These are phyloP conservation scores for Tilletia setariae DNA, from an alignment of 1,284 basidiomycete species.

Conservation along the genomic window DNA sequence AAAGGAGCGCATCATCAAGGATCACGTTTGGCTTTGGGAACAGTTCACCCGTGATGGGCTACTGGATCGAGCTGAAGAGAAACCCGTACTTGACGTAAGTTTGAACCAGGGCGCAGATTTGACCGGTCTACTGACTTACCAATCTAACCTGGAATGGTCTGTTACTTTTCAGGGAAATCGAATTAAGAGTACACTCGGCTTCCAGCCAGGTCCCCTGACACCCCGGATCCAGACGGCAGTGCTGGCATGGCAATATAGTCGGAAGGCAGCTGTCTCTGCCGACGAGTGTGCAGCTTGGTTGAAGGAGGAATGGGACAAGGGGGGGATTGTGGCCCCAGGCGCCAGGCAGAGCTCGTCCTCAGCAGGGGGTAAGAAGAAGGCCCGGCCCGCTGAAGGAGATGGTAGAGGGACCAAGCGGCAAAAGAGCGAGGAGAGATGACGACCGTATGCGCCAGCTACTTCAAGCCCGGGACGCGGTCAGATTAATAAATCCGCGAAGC, in stretches of 20 bases:
- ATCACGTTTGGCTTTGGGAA: conserved; percentile 33
- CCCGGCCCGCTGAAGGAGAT: neutral
- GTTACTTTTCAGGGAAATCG: conserved; percentile 30
- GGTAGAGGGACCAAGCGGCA: conserved; percentile 28
- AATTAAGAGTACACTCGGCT: conserved; percentile 29
- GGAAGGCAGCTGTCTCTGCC: conserved; percentile 16
- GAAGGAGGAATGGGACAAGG: conserved; percentile 35
- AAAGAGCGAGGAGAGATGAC: conserved; percentile 32
- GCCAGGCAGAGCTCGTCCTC: conserved; percentile 15
- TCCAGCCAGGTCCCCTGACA: conserved; percentile 32
- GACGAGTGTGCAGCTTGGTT: conserved; percentile 35
- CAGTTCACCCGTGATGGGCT: conserved; percentile 25
- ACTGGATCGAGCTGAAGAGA: conserved; percentile 27
- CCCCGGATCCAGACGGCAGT: conserved; percentile 37
- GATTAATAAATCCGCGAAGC: too few species aligned
- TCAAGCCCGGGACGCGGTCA: too few species aligned
- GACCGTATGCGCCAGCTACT: too few species aligned
- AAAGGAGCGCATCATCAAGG: conserved; percentile 17
- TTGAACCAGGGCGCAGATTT: neutral
- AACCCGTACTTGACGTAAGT: conserved; percentile 33
- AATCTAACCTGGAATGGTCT: too few species aligned
- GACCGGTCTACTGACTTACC: too few species aligned
- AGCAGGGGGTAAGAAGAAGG: conserved; percentile 28
- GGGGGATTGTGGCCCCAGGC: conserved; percentile 36
- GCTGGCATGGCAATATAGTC: conserved; percentile 40